Base-by-base conservation (phyloP, 1,284 basidiomycete species). In the Moesziomyces parantarcticus region DNA sequence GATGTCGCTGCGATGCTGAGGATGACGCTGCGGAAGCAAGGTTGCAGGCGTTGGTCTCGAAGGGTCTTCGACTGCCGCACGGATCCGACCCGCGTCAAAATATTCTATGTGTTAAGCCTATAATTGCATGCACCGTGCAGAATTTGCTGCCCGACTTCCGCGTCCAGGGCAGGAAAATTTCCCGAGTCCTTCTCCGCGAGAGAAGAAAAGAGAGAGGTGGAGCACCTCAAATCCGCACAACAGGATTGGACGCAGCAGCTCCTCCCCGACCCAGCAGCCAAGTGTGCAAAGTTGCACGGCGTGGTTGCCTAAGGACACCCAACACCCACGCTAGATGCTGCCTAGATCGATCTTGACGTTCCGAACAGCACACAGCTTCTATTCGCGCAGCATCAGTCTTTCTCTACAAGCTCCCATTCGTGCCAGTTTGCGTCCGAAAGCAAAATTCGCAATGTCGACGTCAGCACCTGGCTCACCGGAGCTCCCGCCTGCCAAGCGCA, bases 401-500 rank as follows among this genome's bases (percentile, higher is more conserved):
- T 36, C 34, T 44, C 20, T 1, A 1, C 23, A 29, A 13, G 36
- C 16, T 32, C 11, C 29, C 11, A 32, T 18, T 39, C 11, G 36
- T 16, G 36, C 7, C 36, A 18, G 6, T 36, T 34, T 18, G n/a
- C n/a, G 8, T 20, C 32, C 16, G 21, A 14, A 10, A 18, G n/a
- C 14, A 7, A 29, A 5, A 22, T 13, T 23, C 43, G 52, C 5
- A 29, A 69, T 63, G 59, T 52, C 60, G 16, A 50, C 51, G 9
- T 29, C 55, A 21, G 41, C 49, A 13, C 60, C 60, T 4, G 46
- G 46, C 36, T 66, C 68, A 18, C 68, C 68, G 2, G 59, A 59
- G 45, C 56, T 55, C 22, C 66, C 66, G 45, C 63, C 63, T 22
- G 59, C 63, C 7, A 72, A 72, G 50, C 63, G 69, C 18, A 46